A percentile compares a stretch with the other conserved stretches of the same genome.
phyloP scores from a whole-genome alignment of 345 rosid species.

The Diplotaxis tenuifolia region DNA sequence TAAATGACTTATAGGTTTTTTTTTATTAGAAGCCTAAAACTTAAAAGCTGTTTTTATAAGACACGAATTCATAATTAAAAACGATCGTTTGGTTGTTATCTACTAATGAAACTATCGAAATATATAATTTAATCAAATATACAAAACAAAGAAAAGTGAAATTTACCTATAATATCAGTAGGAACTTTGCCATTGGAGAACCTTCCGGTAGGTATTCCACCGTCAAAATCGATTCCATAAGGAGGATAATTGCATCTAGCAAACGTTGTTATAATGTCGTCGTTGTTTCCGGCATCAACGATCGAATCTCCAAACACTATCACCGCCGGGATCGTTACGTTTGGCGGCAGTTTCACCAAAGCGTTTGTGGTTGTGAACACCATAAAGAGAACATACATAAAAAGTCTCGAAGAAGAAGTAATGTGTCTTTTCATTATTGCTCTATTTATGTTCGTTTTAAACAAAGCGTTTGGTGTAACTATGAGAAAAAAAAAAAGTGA shows the following conservation, averaged over 20 bases:
- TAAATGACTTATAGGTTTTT: background rate
- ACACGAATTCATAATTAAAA: background rate
- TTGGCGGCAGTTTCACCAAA: slow-evolving; percentile 33
- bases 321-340: slow-evolving; percentile 52
- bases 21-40: background rate
- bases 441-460: background rate
- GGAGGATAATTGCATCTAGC: slow-evolving; percentile 67
- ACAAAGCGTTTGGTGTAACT: background rate
- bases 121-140: slow-evolving; percentile 10
- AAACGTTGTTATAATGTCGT: slow-evolving; percentile 39
- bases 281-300: slow-evolving; percentile 81
- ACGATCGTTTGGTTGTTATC: slow-evolving; percentile 33
- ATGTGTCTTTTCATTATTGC: slow-evolving; percentile 7
- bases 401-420: background rate
- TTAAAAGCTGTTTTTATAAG: background rate
- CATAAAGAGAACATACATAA: slow-evolving; percentile 18
- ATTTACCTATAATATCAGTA: slow-evolving; percentile 36
- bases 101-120: background rate
- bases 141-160: background rate
- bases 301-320: slow-evolving; percentile 85
- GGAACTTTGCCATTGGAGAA: slow-evolving; percentile 77
- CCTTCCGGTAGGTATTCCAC: slow-evolving; percentile 67
- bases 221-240: slow-evolving; percentile 62
- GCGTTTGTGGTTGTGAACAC: slow-evolving; percentile 23
- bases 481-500: background rate